phyloP scores from a whole-genome alignment of 495 filamentous ascomycete species.

The Hypoxylon intermedium region DNA sequence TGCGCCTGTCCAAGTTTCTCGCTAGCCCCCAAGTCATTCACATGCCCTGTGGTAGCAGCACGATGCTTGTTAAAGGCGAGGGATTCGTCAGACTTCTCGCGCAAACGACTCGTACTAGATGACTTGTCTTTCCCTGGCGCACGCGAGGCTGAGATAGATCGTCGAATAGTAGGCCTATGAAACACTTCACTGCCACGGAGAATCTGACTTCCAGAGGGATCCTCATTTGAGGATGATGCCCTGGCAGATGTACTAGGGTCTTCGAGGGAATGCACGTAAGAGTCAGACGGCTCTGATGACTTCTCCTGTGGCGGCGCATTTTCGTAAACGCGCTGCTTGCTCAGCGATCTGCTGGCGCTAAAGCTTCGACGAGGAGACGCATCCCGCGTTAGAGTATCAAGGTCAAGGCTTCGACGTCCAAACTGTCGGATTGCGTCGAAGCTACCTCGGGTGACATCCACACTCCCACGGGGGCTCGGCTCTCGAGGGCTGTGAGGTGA shows the following conservation, averaged over 20 bases:
- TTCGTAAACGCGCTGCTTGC: slow-evolving; percentile 48
- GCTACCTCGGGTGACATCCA: slow-evolving; percentile 50
- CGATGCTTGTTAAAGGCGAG: slow-evolving; percentile 27
- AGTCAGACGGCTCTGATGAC: slow-evolving; percentile 72
- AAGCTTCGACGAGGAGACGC: slow-evolving; percentile 61
- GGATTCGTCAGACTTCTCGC: slow-evolving; percentile 18
- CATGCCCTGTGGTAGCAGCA: slow-evolving; percentile 48
- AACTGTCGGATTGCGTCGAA: slow-evolving; percentile 53
- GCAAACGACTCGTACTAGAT: slow-evolving; percentile 16
- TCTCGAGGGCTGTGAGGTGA: slow-evolving; percentile 59
- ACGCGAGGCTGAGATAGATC: slow-evolving; percentile 50
- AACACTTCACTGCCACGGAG: slow-evolving; percentile 87
- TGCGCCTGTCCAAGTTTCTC: slow-evolving; percentile 39
- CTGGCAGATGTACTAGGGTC: slow-evolving; percentile 71
- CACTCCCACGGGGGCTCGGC: slow-evolving; percentile 54
- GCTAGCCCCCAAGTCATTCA: slow-evolving; percentile 38
- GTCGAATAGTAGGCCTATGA: slow-evolving; percentile 75
- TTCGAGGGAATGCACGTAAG: slow-evolving; percentile 76
- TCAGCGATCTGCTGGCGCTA: slow-evolving; percentile 61
- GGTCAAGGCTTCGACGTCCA: slow-evolving; percentile 59
- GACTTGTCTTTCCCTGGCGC: slow-evolving; percentile 24
- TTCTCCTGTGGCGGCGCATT: slow-evolving; percentile 57
- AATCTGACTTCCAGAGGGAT: slow-evolving; percentile 90
- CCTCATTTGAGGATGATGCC: slow-evolving; percentile 73
- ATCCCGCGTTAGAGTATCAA: slow-evolving; percentile 48